Base-by-base conservation (phyloP, 352 stramenopile genomes). In the Globisporangium takayamanum region DNA sequence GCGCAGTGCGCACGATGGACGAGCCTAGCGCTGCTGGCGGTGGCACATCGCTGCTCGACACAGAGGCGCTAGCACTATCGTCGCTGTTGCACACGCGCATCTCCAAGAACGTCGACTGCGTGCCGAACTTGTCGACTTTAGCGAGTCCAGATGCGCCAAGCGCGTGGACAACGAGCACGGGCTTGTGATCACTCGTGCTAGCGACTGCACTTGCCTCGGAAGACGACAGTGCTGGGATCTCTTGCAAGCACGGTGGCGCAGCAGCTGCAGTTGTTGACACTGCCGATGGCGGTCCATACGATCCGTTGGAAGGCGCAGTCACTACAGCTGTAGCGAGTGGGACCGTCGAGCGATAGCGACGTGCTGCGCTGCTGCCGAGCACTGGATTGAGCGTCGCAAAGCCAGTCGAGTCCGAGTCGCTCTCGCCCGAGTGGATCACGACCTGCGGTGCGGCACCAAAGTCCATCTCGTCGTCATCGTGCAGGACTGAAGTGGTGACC, bases 81-180 rank as follows among this genome's bases (percentile, higher is more conserved):
- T 18, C 26, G 7, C 4, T 14, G 44, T 49, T 18, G 45, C 67
- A 71, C 41, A 91, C 26, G 22, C 66, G 69, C 61, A 91, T 74
- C 62, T 89, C 81, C 2, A 92, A 54, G 12, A 78, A 69, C 10
- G 72, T 84, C n/a, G 81, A 92, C 64, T 92, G 81, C 0, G 79
- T 88, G 5, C 79, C 81, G 60, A 92, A 92, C 36, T 88, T 88
- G 50, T 92, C 79, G 11, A 80, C 76, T 50, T 91, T 91, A 0
- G 62, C 52, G 16, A 91, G 59, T 6, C 72, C 76, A 0, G 76
- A 83, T 10, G 80, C 78, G 0, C 78, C 75, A 3, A 91, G 65
- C 1, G 77, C 80, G 51, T 87, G 80, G 33, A 91, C 73, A 28
- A 84, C 64, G 22, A 90, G 54, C 26, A 79, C 5, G 33, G 76